phyloP scores from a whole-genome alignment of 306 rosid genomes.

The Cicer bijugum region DNA sequence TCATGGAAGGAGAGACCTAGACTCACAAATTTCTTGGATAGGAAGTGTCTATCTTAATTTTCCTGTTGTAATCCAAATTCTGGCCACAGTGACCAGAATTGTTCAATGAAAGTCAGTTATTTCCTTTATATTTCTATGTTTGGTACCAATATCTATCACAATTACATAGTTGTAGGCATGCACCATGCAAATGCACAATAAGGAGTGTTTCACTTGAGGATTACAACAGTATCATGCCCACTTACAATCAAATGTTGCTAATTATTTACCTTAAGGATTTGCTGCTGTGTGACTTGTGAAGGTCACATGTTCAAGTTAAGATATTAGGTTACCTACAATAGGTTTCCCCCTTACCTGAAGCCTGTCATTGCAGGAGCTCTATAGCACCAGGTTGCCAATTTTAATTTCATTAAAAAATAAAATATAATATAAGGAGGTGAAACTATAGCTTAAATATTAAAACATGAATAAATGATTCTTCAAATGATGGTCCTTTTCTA shows the following conservation, averaged over 20 bases:
- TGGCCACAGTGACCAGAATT: too few relatives aligned
- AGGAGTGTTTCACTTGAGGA: neutral
- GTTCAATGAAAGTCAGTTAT: too few relatives aligned
- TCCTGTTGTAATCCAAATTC: too few relatives aligned
- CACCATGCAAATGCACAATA: constrained; percentile 6
- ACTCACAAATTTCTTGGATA: too few relatives aligned
- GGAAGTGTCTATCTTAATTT: too few relatives aligned
- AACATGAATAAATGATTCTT: constrained; percentile 32
- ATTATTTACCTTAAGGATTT: neutral
- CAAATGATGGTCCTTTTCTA: constrained; percentile 4
- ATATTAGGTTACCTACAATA: neutral
- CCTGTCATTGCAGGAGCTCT: neutral
- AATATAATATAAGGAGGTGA: constrained; percentile 11
- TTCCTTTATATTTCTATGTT: too few relatives aligned
- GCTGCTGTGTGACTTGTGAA: neutral
- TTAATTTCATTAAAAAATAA: constrained; percentile 7
- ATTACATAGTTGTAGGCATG: neutral
- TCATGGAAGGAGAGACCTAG: too few relatives aligned
- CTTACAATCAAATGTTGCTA: constrained; percentile 7
- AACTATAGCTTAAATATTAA: constrained; percentile 24
- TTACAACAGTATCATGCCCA: neutral
- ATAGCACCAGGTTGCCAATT: neutral
- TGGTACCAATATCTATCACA: too few relatives aligned
- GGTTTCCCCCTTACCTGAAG: neutral
- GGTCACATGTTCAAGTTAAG: neutral